These are phyloP conservation scores for Trichoderma pleuroti DNA, from an alignment of 2,329 filamentous ascomycete genomes.

Conservation along the genomic window DNA sequence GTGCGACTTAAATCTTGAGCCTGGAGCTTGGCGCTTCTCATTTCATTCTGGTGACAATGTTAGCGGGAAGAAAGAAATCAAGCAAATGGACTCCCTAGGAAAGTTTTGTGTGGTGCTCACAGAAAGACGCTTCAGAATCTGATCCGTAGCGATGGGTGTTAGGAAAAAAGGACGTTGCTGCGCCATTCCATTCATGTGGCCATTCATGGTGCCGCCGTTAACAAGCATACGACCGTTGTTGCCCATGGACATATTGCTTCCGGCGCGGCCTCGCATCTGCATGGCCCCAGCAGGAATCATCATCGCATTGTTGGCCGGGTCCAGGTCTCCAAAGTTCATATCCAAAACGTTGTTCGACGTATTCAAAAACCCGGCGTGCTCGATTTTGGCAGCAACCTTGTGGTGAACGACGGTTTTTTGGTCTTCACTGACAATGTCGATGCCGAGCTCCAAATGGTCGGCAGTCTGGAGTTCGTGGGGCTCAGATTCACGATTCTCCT, in stretches of 20 bases:
- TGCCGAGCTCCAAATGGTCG: constrained; percentile 90
- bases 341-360: constrained; percentile 75
- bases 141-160: constrained; percentile 86
- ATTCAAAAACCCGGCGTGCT: constrained; percentile 83
- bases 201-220: constrained; percentile 43
- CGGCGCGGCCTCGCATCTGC: constrained; percentile 66
- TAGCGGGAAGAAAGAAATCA: constrained; percentile 17
- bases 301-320: constrained; percentile 71
- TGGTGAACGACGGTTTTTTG: constrained; percentile 98
- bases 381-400: constrained; percentile 95
- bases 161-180: constrained; percentile 83
- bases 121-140: constrained; percentile 70
- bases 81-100: background rate
- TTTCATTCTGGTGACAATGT: constrained; percentile 63
- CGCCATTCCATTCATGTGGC: constrained; percentile 56
- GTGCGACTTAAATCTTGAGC: constrained; percentile 80
- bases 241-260: constrained; percentile 61
- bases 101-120: constrained; percentile 27
- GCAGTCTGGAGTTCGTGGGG: constrained; percentile 88
- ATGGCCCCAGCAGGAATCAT: constrained; percentile 67
- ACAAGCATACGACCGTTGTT: constrained; percentile 60
- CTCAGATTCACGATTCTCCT: constrained; percentile 93
- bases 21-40: constrained; percentile 85
- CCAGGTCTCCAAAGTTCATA: constrained; percentile 88
- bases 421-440: constrained; percentile 98